phyloP scores from a whole-genome alignment of 306 rosid genomes.

The Ormosia emarginata region DNA sequence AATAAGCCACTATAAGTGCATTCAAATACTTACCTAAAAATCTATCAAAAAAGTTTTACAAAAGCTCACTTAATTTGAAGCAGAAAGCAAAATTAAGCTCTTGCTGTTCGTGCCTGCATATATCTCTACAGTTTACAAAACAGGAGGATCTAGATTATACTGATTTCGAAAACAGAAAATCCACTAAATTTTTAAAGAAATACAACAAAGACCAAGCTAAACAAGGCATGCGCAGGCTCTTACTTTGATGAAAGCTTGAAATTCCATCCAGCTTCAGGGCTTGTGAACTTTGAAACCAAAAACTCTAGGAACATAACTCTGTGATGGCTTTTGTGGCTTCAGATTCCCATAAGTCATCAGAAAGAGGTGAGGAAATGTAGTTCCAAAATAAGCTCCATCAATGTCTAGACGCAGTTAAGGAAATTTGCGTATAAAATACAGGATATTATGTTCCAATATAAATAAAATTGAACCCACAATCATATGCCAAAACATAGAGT shows the following conservation, averaged over 20 bases:
- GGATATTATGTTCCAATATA: conserved; percentile 1
- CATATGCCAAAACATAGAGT: background rate
- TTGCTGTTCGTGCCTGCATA: conserved; percentile 22
- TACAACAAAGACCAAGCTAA: conserved; percentile 16
- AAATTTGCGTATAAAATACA: conserved; percentile 12
- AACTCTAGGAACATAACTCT: conserved; percentile 75
- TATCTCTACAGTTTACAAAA: conserved; percentile 15
- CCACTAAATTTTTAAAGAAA: conserved; percentile 11
- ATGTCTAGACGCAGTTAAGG: conserved; percentile 58
- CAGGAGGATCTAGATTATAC: conserved; percentile 13
- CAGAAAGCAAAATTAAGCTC: conserved; percentile 36
- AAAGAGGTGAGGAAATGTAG: conserved; percentile 78
- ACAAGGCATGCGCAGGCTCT: conserved; percentile 18
- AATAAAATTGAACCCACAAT: background rate
- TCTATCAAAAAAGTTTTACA: background rate
- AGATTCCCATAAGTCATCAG: conserved; percentile 79
- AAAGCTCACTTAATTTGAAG: conserved; percentile 24
- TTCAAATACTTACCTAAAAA: background rate
- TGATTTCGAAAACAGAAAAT: background rate
- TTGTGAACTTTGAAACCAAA: conserved; percentile 85
- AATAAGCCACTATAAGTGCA: conserved; percentile 11
- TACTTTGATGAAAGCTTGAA: conserved; percentile 21
- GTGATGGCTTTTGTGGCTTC: conserved; percentile 71
- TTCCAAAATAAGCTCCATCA: conserved; percentile 89
- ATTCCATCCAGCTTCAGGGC: conserved; percentile 43